Evolutionary conservation across 2,329 filamentous ascomycete species (phyloP).

Genomic region (Aureobasidium uvarum): DNA sequence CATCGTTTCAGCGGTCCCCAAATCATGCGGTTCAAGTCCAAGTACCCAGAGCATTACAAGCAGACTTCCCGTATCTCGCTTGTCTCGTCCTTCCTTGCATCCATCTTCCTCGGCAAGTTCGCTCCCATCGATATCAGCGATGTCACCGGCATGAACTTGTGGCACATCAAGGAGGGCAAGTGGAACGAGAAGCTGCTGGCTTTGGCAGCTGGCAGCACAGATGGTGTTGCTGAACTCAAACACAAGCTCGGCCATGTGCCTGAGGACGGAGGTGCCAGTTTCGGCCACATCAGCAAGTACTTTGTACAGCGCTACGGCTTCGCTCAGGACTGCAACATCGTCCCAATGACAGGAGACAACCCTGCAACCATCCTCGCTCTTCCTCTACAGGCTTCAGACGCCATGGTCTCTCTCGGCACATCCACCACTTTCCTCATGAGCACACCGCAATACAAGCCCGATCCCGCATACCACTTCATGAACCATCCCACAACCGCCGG

Average conservation of each 20-base stretch:
- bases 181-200: slow-evolving; percentile 76
- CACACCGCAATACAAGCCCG: slow-evolving; percentile 84
- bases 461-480: slow-evolving; percentile 95
- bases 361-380: slow-evolving; percentile 90
- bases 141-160: slow-evolving; percentile 94
- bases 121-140: slow-evolving; percentile 93
- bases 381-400: slow-evolving; percentile 81
- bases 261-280: slow-evolving; percentile 73
- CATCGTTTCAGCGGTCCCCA: slow-evolving; percentile 98
- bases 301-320: slow-evolving; percentile 79
- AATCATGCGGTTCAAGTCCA: slow-evolving; percentile 81
- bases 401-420: slow-evolving; percentile 91
- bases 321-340: slow-evolving; percentile 68
- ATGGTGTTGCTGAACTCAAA: slow-evolving; percentile 64
- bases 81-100: slow-evolving; percentile 92
- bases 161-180: slow-evolving; percentile 73
- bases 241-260: slow-evolving; percentile 77
- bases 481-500: slow-evolving; percentile 90
- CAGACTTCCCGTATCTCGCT: slow-evolving; percentile 83
- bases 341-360: slow-evolving; percentile 93
- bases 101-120: slow-evolving; percentile 77
- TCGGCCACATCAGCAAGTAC: slow-evolving; percentile 75
- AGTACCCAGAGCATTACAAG: slow-evolving; percentile 76
- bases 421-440: slow-evolving; percentile 98
- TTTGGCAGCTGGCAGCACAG: slow-evolving; percentile 65